Percentiles rank a stretch among this genome's conserved stretches.
These are phyloP conservation scores for Aspergillus chevalieri DNA, from an alignment of 2,329 filamentous ascomycete species.

Conservation along the genomic window DNA sequence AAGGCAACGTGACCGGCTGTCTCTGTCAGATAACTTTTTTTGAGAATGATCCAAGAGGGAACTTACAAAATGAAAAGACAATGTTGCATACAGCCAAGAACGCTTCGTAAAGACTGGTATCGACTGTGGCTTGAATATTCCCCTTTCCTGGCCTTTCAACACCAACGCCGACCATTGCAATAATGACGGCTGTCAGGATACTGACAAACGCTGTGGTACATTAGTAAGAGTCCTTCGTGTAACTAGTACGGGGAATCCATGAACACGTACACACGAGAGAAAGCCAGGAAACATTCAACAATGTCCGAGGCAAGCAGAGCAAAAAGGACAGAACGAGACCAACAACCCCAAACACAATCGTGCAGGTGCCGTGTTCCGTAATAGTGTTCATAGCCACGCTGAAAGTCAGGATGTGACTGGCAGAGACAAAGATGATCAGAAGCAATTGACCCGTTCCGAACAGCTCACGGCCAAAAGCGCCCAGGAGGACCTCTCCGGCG, in stretches of 20 bases:
- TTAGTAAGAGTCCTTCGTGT: not conserved
- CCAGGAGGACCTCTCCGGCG: slow-evolving; percentile 55
- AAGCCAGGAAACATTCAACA: slow-evolving; percentile 54
- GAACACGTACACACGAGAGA: slow-evolving; percentile 44
- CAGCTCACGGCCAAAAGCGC: slow-evolving; percentile 55
- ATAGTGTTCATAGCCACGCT: slow-evolving; percentile 60
- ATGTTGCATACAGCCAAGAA: slow-evolving; percentile 61
- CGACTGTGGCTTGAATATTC: slow-evolving; percentile 25
- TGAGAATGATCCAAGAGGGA: slow-evolving; percentile 36
- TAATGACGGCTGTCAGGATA: slow-evolving; percentile 55
- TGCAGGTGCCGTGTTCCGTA: slow-evolving; percentile 54
- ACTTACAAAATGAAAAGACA: slow-evolving; percentile 57
- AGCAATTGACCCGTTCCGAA: slow-evolving; percentile 55
- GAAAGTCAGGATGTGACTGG: slow-evolving; percentile 62
- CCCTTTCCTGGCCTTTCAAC: slow-evolving; percentile 37
- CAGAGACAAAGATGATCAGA: slow-evolving; percentile 61
- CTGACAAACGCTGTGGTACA: slow-evolving; percentile 48
- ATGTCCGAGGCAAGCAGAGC: slow-evolving; percentile 53
- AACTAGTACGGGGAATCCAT: too few species aligned
- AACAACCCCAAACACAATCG: slow-evolving; percentile 55
- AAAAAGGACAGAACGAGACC: slow-evolving; percentile 52
- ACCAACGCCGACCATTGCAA: slow-evolving; percentile 60
- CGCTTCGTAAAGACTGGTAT: slow-evolving; percentile 44
- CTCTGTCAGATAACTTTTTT: slow-evolving; percentile 49
- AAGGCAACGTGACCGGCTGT: slow-evolving; percentile 56